Evolutionary conservation across 164 flowering plant species (phyloP).

Genomic region (Buxus sempervirens): DNA sequence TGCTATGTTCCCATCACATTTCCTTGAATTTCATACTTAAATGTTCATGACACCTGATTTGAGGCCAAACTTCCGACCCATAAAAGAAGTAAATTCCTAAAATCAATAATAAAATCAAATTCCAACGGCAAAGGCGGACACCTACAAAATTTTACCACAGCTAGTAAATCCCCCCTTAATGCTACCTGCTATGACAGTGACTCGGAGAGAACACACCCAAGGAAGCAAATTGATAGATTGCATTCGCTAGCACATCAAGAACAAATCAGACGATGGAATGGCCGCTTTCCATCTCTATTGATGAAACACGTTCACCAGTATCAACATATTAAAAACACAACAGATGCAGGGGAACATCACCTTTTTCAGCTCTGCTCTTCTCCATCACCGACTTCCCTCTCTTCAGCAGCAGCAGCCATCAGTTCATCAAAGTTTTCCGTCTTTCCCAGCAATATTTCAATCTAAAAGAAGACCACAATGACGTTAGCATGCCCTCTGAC

Average conservation of each 20-base stretch:
- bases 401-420: conserved; percentile 84
- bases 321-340: not conserved
- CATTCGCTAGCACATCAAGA: not conserved
- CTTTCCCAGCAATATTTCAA: conserved; percentile 83
- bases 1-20: no score
- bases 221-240: not conserved
- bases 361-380: conserved; percentile 56
- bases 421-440: conserved; percentile 77
- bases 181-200: not conserved
- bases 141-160: not conserved
- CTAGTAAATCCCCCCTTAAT: not conserved
- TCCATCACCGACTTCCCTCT: conserved; percentile 35
- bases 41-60: no score
- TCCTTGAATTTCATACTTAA: no score
- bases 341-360: not conserved
- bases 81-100: no score
- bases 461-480: conserved; percentile 34
- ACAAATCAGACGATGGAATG: conserved; percentile 2
- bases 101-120: conserved; percentile 8
- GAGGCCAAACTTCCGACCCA: no score
- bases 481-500: not conserved
- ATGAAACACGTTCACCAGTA: conserved; percentile 1
- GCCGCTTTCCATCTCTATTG: conserved; percentile 29
- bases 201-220: not conserved
- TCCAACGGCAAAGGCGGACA: conserved; percentile 11